These are phyloP conservation scores for Mucor plumbeus DNA, from an alignment of 371 early-diverging fungal genomes.

Conservation along the genomic window DNA sequence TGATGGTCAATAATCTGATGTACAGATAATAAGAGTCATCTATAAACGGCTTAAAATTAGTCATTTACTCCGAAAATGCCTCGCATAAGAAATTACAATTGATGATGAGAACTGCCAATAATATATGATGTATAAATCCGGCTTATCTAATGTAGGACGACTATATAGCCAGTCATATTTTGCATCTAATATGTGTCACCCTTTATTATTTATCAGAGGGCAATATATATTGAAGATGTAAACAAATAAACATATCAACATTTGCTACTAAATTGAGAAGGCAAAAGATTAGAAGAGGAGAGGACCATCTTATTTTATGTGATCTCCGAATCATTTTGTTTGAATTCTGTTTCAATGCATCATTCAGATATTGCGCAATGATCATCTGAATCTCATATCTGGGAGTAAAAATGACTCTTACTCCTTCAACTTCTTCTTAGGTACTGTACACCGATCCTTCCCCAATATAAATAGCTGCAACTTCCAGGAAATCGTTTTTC, in stretches of 20 bases:
- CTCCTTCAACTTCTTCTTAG: background rate
- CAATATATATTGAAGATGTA: background rate
- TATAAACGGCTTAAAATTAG: background rate
- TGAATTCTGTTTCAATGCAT: background rate
- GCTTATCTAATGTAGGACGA: constrained; percentile 7
- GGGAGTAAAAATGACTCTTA: constrained; percentile 12
- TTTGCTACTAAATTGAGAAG: background rate
- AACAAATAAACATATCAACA: background rate
- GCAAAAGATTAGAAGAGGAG: background rate
- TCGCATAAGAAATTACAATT: background rate
- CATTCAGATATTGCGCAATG: constrained; percentile 17
- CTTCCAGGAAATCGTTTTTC: background rate
- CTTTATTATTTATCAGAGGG: background rate
- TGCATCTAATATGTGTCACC: constrained; percentile 2
- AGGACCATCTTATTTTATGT: background rate
- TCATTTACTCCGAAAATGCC: constrained; percentile 6
- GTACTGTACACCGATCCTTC: background rate
- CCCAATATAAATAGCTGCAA: constrained; percentile 9
- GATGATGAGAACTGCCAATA: constrained; percentile 11
- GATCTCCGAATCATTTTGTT: background rate
- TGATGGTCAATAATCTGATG: background rate
- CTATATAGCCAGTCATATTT: constrained; percentile 3
- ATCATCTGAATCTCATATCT: constrained; percentile 20
- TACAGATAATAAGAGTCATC: background rate
- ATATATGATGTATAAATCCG: background rate